These are phyloP conservation scores for Borealophlyctis nickersoniae DNA, from an alignment of 192 early-diverging fungal species.

Conservation along the genomic window DNA sequence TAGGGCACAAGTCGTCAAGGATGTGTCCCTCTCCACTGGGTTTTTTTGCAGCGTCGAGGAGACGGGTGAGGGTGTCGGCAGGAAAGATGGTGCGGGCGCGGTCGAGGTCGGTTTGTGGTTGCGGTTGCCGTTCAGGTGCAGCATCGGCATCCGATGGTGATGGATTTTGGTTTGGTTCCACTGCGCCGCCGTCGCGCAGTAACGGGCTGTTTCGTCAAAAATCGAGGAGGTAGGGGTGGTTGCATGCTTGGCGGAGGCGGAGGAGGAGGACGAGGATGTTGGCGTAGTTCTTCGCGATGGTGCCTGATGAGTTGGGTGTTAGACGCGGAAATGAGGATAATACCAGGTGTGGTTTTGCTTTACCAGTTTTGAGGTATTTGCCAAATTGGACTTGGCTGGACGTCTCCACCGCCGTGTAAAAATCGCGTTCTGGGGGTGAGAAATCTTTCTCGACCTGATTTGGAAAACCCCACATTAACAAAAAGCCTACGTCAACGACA, in stretches of 20 bases:
- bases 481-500: neutral
- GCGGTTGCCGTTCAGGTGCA: too few relatives aligned
- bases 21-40: neutral
- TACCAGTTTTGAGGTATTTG: slow-evolving; percentile 18
- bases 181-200: too few relatives aligned
- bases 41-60: neutral
- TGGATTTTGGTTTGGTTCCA: too few relatives aligned
- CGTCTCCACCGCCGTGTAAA: neutral
- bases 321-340: too few relatives aligned
- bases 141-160: neutral
- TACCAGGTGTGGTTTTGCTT: too few relatives aligned
- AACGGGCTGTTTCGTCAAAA: neutral
- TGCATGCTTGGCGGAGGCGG: slow-evolving; percentile 40
- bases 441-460: neutral
- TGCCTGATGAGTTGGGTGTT: slow-evolving; percentile 34
- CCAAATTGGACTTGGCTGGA: slow-evolving; percentile 31
- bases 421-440: neutral
- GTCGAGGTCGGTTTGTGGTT: too few relatives aligned
- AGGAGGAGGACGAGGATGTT: slow-evolving; percentile 45
- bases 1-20: neutral
- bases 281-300: slow-evolving; percentile 48
- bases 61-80: neutral
- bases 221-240: neutral
- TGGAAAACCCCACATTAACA: neutral
- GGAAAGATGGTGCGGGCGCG: neutral